These are phyloP conservation scores for Solanum sitiens DNA, from an alignment of 257 asterid species.

Conservation along the genomic window DNA sequence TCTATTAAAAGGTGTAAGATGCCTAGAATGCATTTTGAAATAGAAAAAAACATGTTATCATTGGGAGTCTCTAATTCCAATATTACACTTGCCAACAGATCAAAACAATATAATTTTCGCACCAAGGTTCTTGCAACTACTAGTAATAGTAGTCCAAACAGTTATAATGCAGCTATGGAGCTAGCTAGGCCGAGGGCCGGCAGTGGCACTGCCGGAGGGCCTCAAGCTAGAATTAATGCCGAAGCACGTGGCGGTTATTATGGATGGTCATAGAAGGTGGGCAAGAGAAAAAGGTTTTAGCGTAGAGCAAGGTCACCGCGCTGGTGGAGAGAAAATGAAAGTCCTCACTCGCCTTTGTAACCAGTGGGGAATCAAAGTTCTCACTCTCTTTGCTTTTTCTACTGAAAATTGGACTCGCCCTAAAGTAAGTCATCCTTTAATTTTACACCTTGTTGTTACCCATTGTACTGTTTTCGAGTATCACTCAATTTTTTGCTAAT, in stretches of 20 bases:
- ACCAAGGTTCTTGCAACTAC: neutral
- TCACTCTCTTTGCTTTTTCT: conserved; percentile 2
- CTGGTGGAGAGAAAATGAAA: neutral
- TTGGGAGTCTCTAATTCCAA: no score
- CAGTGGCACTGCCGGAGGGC: neutral
- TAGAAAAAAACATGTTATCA: no score
- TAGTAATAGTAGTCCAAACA: no score
- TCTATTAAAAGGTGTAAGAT: no score
- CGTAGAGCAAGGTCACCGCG: neutral
- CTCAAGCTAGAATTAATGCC: neutral
- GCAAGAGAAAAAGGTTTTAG: neutral
- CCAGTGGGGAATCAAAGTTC: conserved; percentile 8
- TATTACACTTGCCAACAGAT: no score
- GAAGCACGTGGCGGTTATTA: neutral
- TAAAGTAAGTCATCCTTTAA: neutral
- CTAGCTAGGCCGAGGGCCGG: neutral
- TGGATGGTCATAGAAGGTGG: conserved; percentile 22
- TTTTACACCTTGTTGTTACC: no score
- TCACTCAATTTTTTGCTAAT: no score
- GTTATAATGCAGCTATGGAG: neutral
- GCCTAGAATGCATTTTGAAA: no score
- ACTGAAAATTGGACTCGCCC: neutral
- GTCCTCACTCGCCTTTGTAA: neutral
- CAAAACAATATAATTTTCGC: no score
- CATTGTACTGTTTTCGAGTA: no score